These are phyloP conservation scores for Solanum etuberosum DNA, from an alignment of 257 asterid species.

Conservation along the genomic window DNA sequence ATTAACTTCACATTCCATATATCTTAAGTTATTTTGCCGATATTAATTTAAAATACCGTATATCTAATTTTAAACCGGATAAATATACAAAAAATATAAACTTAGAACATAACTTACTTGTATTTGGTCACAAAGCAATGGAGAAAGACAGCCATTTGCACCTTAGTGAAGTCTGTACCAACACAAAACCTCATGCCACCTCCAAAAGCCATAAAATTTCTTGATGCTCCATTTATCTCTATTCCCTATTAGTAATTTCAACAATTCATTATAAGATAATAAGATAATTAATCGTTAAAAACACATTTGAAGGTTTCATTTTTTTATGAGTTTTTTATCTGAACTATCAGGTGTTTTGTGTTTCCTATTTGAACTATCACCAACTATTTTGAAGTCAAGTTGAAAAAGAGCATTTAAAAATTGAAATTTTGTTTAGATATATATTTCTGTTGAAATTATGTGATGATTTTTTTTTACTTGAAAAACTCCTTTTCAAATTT, in stretches of 20 bases:
- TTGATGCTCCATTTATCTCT: conserved; percentile 56
- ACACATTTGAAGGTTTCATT: not conserved
- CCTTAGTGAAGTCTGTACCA: conserved; percentile 77
- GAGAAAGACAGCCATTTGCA: conserved; percentile 78
- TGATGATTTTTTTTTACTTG: not conserved
- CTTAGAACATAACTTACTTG: conserved; percentile 16
- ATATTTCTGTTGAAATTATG: not conserved
- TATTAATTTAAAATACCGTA: too few species aligned
- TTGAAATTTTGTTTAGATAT: not conserved
- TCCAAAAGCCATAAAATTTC: conserved; percentile 89
- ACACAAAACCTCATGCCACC: conserved; percentile 91
- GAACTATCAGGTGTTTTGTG: not conserved
- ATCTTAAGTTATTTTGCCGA: not conserved
- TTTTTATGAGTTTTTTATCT: not conserved
- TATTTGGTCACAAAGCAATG: conserved; percentile 66
- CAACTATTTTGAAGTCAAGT: not conserved
- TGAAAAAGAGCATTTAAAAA: not conserved
- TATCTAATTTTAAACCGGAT: not conserved
- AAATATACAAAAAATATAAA: too few species aligned
- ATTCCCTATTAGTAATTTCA: conserved; percentile 27
- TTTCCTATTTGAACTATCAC: not conserved
- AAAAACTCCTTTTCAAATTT: not conserved
- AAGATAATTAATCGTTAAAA: not conserved
- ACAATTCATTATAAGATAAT: not conserved
- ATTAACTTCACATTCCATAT: not conserved